Evolutionary conservation across 2,329 filamentous ascomycete species (phyloP).

Genomic region (Cladosporium velox): DNA sequence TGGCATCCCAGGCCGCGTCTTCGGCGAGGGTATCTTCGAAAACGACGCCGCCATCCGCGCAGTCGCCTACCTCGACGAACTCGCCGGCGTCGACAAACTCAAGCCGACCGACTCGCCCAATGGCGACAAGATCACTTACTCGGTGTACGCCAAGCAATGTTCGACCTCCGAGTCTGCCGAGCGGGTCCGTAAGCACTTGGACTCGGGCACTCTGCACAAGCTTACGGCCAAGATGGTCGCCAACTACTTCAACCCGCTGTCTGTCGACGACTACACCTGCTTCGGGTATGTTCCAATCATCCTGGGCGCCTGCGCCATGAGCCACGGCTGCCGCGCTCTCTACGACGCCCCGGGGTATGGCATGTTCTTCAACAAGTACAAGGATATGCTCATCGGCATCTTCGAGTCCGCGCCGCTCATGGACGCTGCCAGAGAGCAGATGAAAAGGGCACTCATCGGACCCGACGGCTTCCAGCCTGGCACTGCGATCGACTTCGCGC

Average conservation of each 20-base stretch:
- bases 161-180: constrained; percentile 10
- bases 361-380: background rate
- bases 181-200: constrained; percentile 21
- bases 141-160: constrained; percentile 17
- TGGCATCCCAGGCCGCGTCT: background rate
- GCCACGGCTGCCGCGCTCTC: constrained; percentile 5
- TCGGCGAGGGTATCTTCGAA: constrained; percentile 10
- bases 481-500: constrained; percentile 4
- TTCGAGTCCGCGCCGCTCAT: background rate
- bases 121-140: constrained; percentile 24
- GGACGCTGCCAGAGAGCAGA: constrained; percentile 13
- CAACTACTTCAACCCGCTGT: constrained; percentile 23
- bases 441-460: background rate
- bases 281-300: constrained; percentile 8
- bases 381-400: constrained; percentile 12
- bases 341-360: background rate
- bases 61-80: constrained; percentile 8
- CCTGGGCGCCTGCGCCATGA: constrained; percentile 14
- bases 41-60: constrained; percentile 9
- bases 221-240: constrained; percentile 21
- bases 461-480: background rate
- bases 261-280: constrained; percentile 17
- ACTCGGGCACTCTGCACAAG: constrained; percentile 21
- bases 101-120: too few species aligned
- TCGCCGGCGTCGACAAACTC: constrained; percentile 2